phyloP scores from a whole-genome alignment of 176 grass and related monocot genomes.

The Triticum dicoccoides region DNA sequence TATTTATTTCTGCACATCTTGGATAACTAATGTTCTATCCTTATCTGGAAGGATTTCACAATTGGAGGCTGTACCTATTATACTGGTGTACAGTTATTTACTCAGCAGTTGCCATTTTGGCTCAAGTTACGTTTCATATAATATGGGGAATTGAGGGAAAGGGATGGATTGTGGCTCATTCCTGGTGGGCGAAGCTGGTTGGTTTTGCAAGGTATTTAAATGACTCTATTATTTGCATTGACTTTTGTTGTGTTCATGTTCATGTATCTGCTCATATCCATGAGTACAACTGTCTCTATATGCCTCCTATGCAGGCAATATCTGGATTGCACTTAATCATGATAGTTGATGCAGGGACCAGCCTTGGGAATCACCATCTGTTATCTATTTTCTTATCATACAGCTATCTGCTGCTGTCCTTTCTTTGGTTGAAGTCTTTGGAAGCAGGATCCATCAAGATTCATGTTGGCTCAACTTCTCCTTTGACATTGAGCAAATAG shows the following conservation, averaged over 20 bases:
- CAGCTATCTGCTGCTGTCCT: constrained; percentile 67
- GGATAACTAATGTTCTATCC: constrained; percentile 23
- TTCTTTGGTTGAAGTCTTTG: constrained; percentile 80
- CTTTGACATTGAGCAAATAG: constrained; percentile 71
- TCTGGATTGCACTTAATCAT: constrained; percentile 23
- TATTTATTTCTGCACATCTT: not conserved
- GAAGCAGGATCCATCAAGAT: constrained; percentile 67
- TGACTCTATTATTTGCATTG: constrained; percentile 21
- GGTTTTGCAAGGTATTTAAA: constrained; percentile 77
- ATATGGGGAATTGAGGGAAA: constrained; percentile 79
- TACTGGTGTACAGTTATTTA: constrained; percentile 74
- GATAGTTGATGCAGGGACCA: constrained; percentile 63
- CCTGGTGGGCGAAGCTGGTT: constrained; percentile 75
- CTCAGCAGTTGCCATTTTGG: constrained; percentile 71
- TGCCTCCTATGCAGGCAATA: constrained; percentile 14
- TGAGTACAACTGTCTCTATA: constrained; percentile 11
- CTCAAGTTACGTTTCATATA: constrained; percentile 75
- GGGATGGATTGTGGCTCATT: constrained; percentile 56
- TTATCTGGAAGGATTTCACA: constrained; percentile 55
- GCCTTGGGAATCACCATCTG: constrained; percentile 71
- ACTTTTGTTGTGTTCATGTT: constrained; percentile 26
- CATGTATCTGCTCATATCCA: constrained; percentile 18
- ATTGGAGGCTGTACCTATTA: constrained; percentile 66
- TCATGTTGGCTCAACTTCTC: constrained; percentile 82
- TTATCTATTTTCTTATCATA: constrained; percentile 77